Conservation (phyloP, 768 basidiomycete genomes). For the Plicaturopsis crispa region DNA sequence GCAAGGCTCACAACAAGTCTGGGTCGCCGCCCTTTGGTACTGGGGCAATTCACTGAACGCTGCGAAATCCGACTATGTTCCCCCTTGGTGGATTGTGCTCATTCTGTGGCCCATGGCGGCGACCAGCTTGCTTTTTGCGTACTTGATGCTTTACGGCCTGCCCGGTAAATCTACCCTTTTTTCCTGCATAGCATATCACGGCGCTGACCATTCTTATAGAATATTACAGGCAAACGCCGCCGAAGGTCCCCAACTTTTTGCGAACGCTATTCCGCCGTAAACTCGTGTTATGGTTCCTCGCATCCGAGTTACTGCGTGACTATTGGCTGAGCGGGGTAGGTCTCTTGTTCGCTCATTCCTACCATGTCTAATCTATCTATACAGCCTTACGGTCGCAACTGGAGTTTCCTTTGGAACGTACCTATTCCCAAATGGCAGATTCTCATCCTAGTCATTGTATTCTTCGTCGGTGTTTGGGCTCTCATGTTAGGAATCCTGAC, state of each 20-base stretch:
- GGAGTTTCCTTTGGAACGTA: constrained; percentile 88
- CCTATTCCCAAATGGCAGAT: constrained; percentile 80
- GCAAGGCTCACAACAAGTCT: constrained; percentile 92
- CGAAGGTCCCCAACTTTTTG: constrained; percentile 91
- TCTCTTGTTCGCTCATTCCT: constrained; percentile 9
- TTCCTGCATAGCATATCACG: background rate
- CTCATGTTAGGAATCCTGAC: constrained; percentile 67
- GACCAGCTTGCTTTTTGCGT: constrained; percentile 70
- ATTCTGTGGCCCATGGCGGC: constrained; percentile 77
- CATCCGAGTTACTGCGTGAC: constrained; percentile 86
- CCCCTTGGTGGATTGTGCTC: constrained; percentile 83
- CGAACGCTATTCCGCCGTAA: constrained; percentile 85
- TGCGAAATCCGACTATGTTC: constrained; percentile 36
- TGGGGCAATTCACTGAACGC: constrained; percentile 83
- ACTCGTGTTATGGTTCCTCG: constrained; percentile 92
- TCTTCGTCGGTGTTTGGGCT: constrained; percentile 89
- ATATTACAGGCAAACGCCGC: constrained; percentile 88
- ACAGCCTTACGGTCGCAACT: constrained; percentile 89
- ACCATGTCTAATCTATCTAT: constrained; percentile 10
- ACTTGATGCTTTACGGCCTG: constrained; percentile 78
- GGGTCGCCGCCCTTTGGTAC: constrained; percentile 94
- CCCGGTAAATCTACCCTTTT: constrained; percentile 47
- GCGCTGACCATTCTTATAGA: constrained; percentile 34
- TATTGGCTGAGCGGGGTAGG: constrained; percentile 85
- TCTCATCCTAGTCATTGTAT: constrained; percentile 66